A percentile compares a stretch with the other conserved stretches of the same genome.
phyloP scores from a whole-genome alignment of 2,329 filamentous ascomycete genomes.

The Venturia asperata region DNA sequence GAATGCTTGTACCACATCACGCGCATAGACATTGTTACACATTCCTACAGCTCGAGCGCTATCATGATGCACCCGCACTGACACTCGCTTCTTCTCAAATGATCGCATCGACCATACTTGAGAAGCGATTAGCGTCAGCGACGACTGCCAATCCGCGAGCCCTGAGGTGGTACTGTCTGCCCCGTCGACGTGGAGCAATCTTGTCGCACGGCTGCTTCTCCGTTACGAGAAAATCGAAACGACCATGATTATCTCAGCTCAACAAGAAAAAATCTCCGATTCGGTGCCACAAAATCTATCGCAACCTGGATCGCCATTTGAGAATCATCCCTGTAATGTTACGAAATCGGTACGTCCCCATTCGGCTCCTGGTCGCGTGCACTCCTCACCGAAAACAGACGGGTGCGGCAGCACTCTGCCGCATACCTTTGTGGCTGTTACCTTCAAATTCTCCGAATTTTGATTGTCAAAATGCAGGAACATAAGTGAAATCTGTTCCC shows the following conservation, averaged over 20 bases:
- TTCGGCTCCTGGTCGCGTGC: background rate
- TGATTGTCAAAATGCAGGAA: background rate
- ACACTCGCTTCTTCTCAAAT: background rate
- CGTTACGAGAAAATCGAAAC: background rate
- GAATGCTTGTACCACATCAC: background rate
- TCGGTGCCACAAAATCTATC: background rate
- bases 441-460: conserved; percentile 2
- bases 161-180: background rate
- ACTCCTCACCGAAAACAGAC: background rate
- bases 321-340: background rate
- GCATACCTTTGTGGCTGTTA: background rate
- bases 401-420: background rate
- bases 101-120: background rate
- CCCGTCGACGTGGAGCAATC: background rate
- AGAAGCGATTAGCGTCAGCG: background rate
- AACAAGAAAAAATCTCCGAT: background rate
- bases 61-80: conserved; percentile 1
- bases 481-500: background rate
- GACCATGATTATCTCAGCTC: background rate
- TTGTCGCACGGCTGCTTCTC: background rate
- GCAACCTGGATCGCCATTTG: background rate
- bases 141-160: background rate
- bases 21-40: conserved; percentile 6
- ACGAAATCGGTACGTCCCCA: background rate
- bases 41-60: conserved; percentile 5